phyloP scores from a whole-genome alignment of 805 yeast species.

The Barnettozyma sp. region DNA sequence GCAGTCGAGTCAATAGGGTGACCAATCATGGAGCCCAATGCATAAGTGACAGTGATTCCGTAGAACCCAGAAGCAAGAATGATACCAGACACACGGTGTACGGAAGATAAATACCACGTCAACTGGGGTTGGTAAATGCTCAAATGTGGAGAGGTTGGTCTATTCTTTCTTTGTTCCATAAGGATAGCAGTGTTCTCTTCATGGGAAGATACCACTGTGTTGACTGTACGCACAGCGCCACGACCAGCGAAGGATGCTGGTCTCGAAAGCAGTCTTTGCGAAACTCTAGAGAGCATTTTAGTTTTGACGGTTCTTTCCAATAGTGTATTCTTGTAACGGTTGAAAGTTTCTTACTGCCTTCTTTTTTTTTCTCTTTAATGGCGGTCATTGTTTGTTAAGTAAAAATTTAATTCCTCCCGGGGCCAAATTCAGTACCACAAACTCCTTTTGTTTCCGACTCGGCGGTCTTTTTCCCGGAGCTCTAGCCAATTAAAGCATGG shows the following conservation, averaged over 20 bases:
- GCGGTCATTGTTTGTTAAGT: too few species aligned
- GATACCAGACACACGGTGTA: slow-evolving; percentile 87
- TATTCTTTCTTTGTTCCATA: slow-evolving; percentile 72
- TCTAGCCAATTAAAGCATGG: slow-evolving; percentile 4
- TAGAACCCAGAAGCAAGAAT: slow-evolving; percentile 74
- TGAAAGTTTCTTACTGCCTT: not conserved
- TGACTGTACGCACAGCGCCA: slow-evolving; percentile 7
- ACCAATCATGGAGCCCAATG: slow-evolving; percentile 61
- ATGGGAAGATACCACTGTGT: slow-evolving; percentile 46
- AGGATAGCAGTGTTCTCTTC: slow-evolving; percentile 64
- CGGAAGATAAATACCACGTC: slow-evolving; percentile 70
- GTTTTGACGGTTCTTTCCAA: too few species aligned
- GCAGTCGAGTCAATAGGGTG: slow-evolving; percentile 31
- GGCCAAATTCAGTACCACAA: too few species aligned
- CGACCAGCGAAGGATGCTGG: slow-evolving; percentile 8
- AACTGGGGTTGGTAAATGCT: slow-evolving; percentile 87
- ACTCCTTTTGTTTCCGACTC: too few species aligned
- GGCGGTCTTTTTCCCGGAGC: slow-evolving; percentile 3
- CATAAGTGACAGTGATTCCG: slow-evolving; percentile 69
- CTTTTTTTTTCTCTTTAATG: slow-evolving; percentile 2
- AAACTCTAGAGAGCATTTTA: slow-evolving; percentile 9
- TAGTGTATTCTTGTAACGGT: not conserved
- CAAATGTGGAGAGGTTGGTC: slow-evolving; percentile 91
- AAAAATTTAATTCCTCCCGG: too few species aligned
- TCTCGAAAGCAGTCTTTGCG: slow-evolving; percentile 10